Percentiles rank a stretch among this genome's conserved stretches.
Conservation (phyloP, 768 basidiomycete species). For the Amyloporia xantha region DNA sequence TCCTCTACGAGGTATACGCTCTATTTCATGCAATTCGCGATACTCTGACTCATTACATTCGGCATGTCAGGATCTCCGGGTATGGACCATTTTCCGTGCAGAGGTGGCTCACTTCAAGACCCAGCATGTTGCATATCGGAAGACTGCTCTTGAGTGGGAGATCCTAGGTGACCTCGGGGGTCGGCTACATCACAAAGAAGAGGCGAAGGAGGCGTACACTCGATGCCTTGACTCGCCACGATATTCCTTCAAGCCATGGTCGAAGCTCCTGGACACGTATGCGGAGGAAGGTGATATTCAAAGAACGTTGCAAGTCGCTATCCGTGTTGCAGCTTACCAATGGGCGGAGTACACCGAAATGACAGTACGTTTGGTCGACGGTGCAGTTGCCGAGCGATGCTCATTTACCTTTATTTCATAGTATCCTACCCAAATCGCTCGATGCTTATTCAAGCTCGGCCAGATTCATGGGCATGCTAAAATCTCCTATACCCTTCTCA, state of each 20-base stretch:
- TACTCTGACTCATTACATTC: neutral
- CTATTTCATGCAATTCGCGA: neutral
- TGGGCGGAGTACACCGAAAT: conserved; percentile 86
- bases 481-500: conserved; percentile 86
- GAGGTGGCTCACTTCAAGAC: conserved; percentile 99
- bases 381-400: neutral
- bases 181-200: conserved; percentile 95
- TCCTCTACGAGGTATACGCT: conserved; percentile 79
- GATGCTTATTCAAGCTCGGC: conserved; percentile 89
- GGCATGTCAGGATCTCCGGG: conserved; percentile 70
- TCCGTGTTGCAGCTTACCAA: conserved; percentile 90
- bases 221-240: conserved; percentile 82
- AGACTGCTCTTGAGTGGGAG: conserved; percentile 97
- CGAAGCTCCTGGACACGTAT: conserved; percentile 91
- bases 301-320: conserved; percentile 83
- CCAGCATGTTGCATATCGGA: conserved; percentile 95
- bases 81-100: conserved; percentile 98
- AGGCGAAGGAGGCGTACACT: conserved; percentile 97
- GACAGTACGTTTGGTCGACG: conserved; percentile 47
- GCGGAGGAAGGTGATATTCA: conserved; percentile 95
- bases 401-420: conserved; percentile 22
- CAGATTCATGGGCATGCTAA: conserved; percentile 91
- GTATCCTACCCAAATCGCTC: conserved; percentile 89
- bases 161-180: conserved; percentile 91
- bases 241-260: conserved; percentile 91